Percentiles rank a stretch among this genome's conserved stretches.
Conservation (phyloP, 225 moss, liverwort and hornwort genomes). For the Straminergon stramineum region DNA sequence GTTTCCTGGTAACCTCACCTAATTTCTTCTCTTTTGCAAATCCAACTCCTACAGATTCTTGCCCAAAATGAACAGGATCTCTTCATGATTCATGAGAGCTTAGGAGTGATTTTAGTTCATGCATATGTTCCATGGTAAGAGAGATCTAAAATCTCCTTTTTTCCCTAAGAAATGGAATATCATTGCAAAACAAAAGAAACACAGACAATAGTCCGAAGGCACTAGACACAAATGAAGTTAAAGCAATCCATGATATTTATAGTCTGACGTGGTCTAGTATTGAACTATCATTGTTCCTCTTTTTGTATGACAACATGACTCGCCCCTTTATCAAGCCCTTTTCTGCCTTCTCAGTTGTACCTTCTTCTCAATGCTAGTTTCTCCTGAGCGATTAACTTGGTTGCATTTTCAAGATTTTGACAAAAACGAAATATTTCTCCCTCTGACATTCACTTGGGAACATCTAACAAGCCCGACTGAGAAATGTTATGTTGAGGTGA, state of each 20-base stretch:
- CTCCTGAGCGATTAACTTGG: neutral
- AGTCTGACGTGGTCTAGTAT: neutral
- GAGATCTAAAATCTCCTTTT: neutral
- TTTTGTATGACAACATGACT: neutral
- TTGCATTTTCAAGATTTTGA: neutral
- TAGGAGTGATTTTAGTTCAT: neutral
- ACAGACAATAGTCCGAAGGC: neutral
- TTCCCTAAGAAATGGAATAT: neutral
- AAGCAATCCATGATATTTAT: neutral
- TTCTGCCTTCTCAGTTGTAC: neutral
- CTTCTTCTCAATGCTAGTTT: neutral
- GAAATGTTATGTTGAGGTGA: neutral
- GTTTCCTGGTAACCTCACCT: neutral
- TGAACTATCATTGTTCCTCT: neutral
- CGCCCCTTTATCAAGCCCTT: neutral
- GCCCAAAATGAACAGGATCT: neutral
- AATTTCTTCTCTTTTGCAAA: neutral
- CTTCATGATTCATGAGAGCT: neutral
- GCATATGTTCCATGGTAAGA: neutral
- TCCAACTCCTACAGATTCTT: neutral
- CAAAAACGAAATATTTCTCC: neutral
- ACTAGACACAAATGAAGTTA: neutral
- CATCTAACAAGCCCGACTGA: neutral
- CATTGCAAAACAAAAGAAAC: neutral
- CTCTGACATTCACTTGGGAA: neutral